Percentiles rank a stretch among this genome's conserved stretches.
phyloP scores from a whole-genome alignment of 805 yeast species.

The Danielia reshetovae region DNA sequence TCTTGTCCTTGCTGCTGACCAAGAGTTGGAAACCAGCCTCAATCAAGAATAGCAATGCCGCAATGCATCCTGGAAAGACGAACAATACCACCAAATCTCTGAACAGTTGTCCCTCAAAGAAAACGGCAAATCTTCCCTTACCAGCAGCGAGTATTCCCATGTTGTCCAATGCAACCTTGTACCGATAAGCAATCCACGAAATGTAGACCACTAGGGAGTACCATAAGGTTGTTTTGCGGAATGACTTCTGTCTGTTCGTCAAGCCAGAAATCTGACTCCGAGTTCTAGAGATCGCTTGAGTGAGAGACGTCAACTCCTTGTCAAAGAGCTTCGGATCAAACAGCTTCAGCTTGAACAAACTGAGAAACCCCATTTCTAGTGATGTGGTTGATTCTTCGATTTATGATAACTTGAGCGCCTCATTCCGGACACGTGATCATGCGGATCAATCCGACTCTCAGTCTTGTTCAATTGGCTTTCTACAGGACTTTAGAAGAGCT shows the following conservation, averaged over 20 bases:
- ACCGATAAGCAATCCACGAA: conserved; percentile 18
- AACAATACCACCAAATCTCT: conserved; percentile 16
- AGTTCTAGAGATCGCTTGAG: conserved; percentile 29
- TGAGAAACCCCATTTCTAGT: conserved; percentile 17
- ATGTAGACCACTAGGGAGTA: conserved; percentile 21
- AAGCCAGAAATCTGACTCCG: conserved; percentile 20
- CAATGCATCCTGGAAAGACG: conserved; percentile 22
- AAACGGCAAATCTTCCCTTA: conserved; percentile 19
- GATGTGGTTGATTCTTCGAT: too few relatives aligned
- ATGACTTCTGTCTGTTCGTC: conserved; percentile 14
- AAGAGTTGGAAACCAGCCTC: conserved; percentile 16
- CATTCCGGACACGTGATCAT: too few relatives aligned
- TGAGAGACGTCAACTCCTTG: conserved; percentile 34
- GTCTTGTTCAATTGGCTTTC: too few relatives aligned
- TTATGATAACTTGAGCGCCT: too few relatives aligned
- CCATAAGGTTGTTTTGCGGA: conserved; percentile 14
- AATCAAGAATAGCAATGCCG: conserved; percentile 15
- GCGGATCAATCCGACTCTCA: too few relatives aligned
- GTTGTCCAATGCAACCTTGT: conserved; percentile 11
- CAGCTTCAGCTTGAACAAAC: conserved; percentile 16
- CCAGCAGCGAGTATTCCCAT: conserved; percentile 13
- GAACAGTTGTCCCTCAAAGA: conserved; percentile 23
- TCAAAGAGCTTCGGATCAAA: conserved; percentile 45
- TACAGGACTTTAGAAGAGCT: too few relatives aligned
- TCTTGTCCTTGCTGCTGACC: conserved; percentile 19